Base-by-base conservation (phyloP, 768 basidiomycete species). In the Mycena latifolia region DNA sequence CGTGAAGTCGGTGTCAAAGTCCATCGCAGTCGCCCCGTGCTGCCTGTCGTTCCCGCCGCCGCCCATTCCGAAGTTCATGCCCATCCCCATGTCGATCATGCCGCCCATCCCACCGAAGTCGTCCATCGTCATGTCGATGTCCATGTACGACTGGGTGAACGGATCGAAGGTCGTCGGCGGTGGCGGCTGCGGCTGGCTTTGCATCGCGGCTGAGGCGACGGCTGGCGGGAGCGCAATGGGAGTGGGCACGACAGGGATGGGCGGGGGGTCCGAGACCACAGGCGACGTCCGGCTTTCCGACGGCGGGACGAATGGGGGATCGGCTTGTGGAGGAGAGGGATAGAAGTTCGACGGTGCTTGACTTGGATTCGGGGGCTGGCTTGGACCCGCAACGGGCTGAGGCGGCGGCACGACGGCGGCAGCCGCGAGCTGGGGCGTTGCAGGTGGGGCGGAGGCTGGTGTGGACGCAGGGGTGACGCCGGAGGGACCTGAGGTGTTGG, bases 1-100 rank as follows among this genome's bases (percentile, higher is more conserved):
- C 0, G 94, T 94, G 71, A 95, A 90, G 1, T 82, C 84, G 24
- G 88, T 85, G 35, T 89, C 88, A 56, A 86, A 86, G 46, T 86
- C 87, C 76, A 84, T 78, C 39, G 60, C 51, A 8, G 58, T 24
- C 41, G 59, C 64, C 15, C 50, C 51, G 52, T 59, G 51, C 61
- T 56, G 59, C 48, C 65, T 41, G 31, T 33, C 37, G 50, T 65
- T 62, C 31, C 47, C 46, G 37, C 35, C 55, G 39, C 52, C 35
- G 24, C 57, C 55, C 45, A 65, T 55, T 29, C 65, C 58, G 41
- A 63, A 66, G 48, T 61, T 60, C 66, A 79, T 77, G 39, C 71
- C 65, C 74, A 81, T 78, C 18, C 64, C 71, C 50, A 79, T 71
- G 45, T 71, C 71, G 28, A 61, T 67, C 71, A 80, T 71, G 5